A percentile compares a stretch with the other conserved stretches of the same genome.
These are phyloP conservation scores for Hyaloscypha finlandica DNA, from an alignment of 495 filamentous ascomycete species.

Conservation along the genomic window DNA sequence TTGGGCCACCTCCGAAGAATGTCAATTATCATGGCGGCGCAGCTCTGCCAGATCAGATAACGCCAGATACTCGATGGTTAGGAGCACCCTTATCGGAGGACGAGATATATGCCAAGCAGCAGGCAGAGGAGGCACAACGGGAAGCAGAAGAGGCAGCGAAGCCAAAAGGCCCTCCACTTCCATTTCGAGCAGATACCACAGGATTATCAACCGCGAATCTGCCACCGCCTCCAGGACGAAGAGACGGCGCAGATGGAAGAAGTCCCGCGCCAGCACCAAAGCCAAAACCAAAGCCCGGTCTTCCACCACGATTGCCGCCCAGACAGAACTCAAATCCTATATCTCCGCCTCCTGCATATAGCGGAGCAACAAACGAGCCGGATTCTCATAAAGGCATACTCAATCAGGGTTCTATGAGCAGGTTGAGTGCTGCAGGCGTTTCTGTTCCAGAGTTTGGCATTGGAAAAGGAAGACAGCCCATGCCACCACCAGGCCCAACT, in stretches of 20 bases:
- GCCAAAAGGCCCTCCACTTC: conserved; percentile 57
- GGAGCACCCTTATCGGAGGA: conserved; percentile 49
- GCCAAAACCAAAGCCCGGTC: conserved; percentile 48
- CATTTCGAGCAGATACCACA: conserved; percentile 70
- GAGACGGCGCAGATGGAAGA: conserved; percentile 47
- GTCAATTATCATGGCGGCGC: conserved; percentile 54
- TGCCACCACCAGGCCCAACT: conserved; percentile 22
- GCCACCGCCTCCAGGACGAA: conserved; percentile 69
- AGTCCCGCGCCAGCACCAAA: conserved; percentile 17
- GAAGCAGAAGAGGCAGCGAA: conserved; percentile 45
- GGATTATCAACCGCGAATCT: conserved; percentile 68
- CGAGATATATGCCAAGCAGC: conserved; percentile 45
- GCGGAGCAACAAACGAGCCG: conserved; percentile 31
- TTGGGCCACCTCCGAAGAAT: conserved; percentile 83
- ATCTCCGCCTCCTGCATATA: conserved; percentile 56
- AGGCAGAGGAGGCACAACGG: conserved; percentile 39
- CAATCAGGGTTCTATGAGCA: conserved; percentile 67
- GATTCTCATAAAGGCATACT: conserved; percentile 47
- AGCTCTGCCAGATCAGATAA: conserved; percentile 48
- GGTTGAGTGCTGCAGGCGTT: conserved; percentile 76
- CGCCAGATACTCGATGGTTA: conserved; percentile 48
- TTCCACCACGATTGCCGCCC: conserved; percentile 78
- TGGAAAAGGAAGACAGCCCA: conserved; percentile 23
- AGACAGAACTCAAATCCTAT: conserved; percentile 55
- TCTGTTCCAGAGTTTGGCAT: conserved; percentile 84